Percentiles rank a stretch among this genome's conserved stretches.
Conservation (phyloP, 2,329 filamentous ascomycete genomes). For the Diplocarpon mali region DNA sequence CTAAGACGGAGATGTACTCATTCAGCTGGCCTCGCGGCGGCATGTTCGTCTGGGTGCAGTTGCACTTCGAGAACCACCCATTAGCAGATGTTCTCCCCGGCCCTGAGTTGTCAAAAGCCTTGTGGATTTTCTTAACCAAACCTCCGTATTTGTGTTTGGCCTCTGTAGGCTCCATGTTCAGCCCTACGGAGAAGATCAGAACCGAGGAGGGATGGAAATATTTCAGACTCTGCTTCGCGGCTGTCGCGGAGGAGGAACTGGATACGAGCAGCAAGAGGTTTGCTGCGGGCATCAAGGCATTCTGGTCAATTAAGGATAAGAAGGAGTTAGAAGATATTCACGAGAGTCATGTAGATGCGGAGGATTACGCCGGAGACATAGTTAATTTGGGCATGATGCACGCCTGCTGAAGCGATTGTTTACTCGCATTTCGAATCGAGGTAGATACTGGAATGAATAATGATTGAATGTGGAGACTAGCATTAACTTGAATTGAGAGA, state of each 20-base stretch:
- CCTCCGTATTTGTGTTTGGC: slow-evolving; percentile 61
- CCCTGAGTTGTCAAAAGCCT: slow-evolving; percentile 46
- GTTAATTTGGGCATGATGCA: slow-evolving; percentile 18
- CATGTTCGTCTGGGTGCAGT: slow-evolving; percentile 82
- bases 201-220: slow-evolving; percentile 56
- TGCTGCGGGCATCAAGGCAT: slow-evolving; percentile 56
- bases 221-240: slow-evolving; percentile 74
- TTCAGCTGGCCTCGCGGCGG: slow-evolving; percentile 76
- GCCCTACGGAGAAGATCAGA: slow-evolving; percentile 49
- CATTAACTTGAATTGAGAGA: too few species aligned
- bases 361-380: slow-evolving; percentile 9
- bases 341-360: slow-evolving; percentile 2
- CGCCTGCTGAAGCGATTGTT: slow-evolving; percentile 14
- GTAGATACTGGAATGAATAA: too few species aligned
- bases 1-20: slow-evolving; percentile 61
- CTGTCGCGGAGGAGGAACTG: slow-evolving; percentile 63
- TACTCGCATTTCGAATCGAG: too few species aligned
- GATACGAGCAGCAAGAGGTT: slow-evolving; percentile 51
- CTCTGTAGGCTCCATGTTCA: slow-evolving; percentile 64
- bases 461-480: too few species aligned
- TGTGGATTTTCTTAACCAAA: slow-evolving; percentile 61
- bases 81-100: slow-evolving; percentile 46
- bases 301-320: slow-evolving; percentile 64
- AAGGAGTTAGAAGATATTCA: slow-evolving; percentile 48
- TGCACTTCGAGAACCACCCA: slow-evolving; percentile 64